Evolutionary conservation across 2,329 filamentous ascomycete genomes (phyloP), one percentile per base, ranked within the genome.

Genomic region (Hymenoscyphus linearis): DNA sequence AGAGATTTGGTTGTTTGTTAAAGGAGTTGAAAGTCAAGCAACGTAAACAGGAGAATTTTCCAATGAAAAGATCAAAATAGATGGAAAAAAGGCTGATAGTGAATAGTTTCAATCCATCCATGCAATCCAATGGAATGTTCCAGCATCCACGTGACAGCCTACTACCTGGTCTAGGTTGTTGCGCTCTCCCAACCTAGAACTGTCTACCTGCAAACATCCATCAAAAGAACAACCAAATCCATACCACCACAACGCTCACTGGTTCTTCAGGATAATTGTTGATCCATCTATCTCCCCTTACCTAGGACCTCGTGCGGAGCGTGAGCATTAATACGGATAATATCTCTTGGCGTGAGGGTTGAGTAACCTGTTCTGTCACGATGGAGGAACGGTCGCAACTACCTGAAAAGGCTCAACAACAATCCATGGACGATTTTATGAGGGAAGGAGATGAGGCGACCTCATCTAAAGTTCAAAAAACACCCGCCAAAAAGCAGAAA

Each of bases 391-490:
- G 18, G 3, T 14, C 47, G n/a, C 18, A 37, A 18, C 25, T 40
- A 7, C 22, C 47, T 31, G 25, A 18, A 13, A n/a, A 34, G 25
- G 18, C 36, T 18, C n/a, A 60, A 60, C 27, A 31, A 22, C 27
- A 59, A 31, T 55, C 58, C 18, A 63, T 65, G n/a, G 64, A 64
- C 31, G 64, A 65, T 13, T 67, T 64, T 31, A 56, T 60, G 31
- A 63, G 56, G 59, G 58, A 67, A 37, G 55, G 58, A 25, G 64
- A 60, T 10, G 27, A 57, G n/a, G n/a, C n/a, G n/a, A n/a, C n/a
- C n/a, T n/a, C n/a, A n/a, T 5, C 59, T 13, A 37, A 50, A 25
- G 37, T 40, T 16, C 50, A 57, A 52, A 37, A 27, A 27, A 56
- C 50, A 27, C 57, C 57, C 3, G 10, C 37, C 22, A 68, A 64